Percentiles rank a stretch among this genome's conserved stretches.
Conservation (phyloP, 1,284 basidiomycete genomes). For the Cryptococcus sp. region DNA sequence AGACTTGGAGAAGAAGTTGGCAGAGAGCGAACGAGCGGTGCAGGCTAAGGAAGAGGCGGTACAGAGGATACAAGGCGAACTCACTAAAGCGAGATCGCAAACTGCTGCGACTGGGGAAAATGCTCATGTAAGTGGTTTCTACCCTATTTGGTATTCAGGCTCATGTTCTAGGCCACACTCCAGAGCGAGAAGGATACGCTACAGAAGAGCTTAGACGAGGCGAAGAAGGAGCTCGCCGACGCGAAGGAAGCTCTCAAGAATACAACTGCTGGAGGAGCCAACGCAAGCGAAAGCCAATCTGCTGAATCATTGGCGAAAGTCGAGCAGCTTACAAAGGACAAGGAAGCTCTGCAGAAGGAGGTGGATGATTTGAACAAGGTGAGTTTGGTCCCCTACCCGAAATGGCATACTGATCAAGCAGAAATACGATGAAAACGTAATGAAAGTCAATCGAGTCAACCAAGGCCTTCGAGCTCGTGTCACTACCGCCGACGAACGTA, state of each 20-base stretch:
- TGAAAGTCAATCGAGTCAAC: slow-evolving; percentile 35
- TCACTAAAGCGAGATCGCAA: slow-evolving; percentile 17
- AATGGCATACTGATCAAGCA: slow-evolving; percentile 5
- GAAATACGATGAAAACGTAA: slow-evolving; percentile 35
- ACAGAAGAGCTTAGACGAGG: slow-evolving; percentile 26
- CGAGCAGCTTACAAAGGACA: slow-evolving; percentile 6
- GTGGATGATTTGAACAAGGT: slow-evolving; percentile 5
- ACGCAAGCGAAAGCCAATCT: background rate
- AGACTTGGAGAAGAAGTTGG: slow-evolving; percentile 30
- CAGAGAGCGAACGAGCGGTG: slow-evolving; percentile 16
- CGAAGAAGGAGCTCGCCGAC: slow-evolving; percentile 34
- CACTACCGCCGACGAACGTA: slow-evolving; percentile 10
- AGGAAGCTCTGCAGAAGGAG: slow-evolving; percentile 5
- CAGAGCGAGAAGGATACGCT: slow-evolving; percentile 30
- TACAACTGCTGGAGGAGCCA: slow-evolving; percentile 9
- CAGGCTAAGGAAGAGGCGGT: slow-evolving; percentile 29
- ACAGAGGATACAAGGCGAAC: slow-evolving; percentile 28
- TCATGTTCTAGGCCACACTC: slow-evolving; percentile 14
- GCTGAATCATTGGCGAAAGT: slow-evolving; percentile 5
- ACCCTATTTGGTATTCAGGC: background rate
- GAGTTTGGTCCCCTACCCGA: background rate
- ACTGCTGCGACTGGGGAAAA: slow-evolving; percentile 6
- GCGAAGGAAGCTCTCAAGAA: slow-evolving; percentile 18
- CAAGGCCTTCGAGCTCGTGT: slow-evolving; percentile 12
- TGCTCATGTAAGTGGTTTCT: slow-evolving; percentile 20